Conservation (phyloP, 768 basidiomycete species). For the Cystofilobasidium capitatum region DNA sequence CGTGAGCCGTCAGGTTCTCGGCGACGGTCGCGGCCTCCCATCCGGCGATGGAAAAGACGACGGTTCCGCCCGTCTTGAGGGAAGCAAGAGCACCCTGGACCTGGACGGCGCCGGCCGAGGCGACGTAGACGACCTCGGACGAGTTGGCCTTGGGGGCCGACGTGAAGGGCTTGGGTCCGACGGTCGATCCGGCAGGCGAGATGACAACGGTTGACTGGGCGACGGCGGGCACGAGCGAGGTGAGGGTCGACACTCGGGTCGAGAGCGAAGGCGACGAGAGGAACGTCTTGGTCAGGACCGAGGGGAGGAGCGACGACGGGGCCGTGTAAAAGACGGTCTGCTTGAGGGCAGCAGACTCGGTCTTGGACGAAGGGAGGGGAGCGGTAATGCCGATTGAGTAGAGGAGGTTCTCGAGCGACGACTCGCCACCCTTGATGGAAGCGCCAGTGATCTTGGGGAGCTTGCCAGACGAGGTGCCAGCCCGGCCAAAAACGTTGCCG, state of each 20-base stretch:
- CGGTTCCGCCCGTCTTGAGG: constrained; percentile 53
- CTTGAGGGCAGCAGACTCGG: constrained; percentile 37
- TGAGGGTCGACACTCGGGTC: constrained; percentile 38
- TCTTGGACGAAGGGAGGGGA: not conserved
- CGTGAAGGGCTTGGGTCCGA: constrained; percentile 29
- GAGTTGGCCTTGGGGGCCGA: constrained; percentile 23
- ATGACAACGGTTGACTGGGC: constrained; percentile 41
- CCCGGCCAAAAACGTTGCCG: constrained; percentile 23
- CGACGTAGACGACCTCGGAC: constrained; percentile 57
- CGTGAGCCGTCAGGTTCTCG: constrained; percentile 53
- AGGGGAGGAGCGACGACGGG: constrained; percentile 50
- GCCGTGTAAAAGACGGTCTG: constrained; percentile 56
- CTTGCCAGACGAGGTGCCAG: constrained; percentile 16
- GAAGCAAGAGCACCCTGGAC: constrained; percentile 61
- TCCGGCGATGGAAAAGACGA: constrained; percentile 61
- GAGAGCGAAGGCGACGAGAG: constrained; percentile 43
- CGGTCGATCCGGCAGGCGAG: constrained; percentile 31
- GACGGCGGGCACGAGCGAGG: constrained; percentile 37
- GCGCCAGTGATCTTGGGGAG: constrained; percentile 14
- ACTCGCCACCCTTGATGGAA: constrained; percentile 10
- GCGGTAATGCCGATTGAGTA: constrained; percentile 32
- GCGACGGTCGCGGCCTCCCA: constrained; percentile 69
- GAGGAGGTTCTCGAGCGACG: constrained; percentile 15
- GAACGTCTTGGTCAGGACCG: constrained; percentile 42
- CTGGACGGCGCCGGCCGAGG: constrained; percentile 68